Base-by-base conservation (phyloP, 2,329 filamentous ascomycete genomes). In the Trichophyton equinum region DNA sequence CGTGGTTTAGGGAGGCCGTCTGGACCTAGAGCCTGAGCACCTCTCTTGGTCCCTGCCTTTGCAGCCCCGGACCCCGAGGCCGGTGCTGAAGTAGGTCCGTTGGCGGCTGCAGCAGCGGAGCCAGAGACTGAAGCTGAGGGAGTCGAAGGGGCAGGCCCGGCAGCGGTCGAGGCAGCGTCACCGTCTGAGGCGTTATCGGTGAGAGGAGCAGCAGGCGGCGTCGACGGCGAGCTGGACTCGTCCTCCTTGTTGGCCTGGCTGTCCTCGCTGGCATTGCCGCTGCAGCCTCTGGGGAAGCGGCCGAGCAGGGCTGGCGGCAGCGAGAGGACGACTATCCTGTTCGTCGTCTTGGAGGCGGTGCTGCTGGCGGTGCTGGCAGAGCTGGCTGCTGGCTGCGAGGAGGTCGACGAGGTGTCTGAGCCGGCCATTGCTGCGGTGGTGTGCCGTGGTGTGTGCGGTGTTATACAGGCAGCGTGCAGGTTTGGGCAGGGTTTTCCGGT, bases 1-100 rank as follows among this genome's bases (percentile, higher is more conserved):
- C 89, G 80, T 60, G 85, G 79, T 74, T 88, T 91, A n/a, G 85
- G 79, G 27, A 77, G 70, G 38, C 78, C 79, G 65, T 91, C 88
- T 69, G 77, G 74, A 68, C 74, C 76, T 62, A 74, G 72, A 20
- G 44, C 20, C n/a, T 18, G n/a, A 25, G 44, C 44, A 63, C 75
- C 75, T 70, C 84, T 79, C 75, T 88, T 87, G 62, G 78, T 79
- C 60, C 80, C 83, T 44, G 82, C 44, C 18, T 47, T 47, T 11
- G 20, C 44, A 22, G 44, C 18, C 9, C 44, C 44, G 3, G 44
- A n/a, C 42, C 42, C 42, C 42, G 42, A 47, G 9, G 44, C 44
- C 8, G 44, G 44, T 22, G 44, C 44, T 22, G 44, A 47, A 47
- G 44, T 47, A 47, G 44, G 44, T 9, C n/a, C 44, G 20, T 47